Evolutionary conservation across 192 early-diverging fungal species (phyloP), one percentile per base, ranked within the genome.

Genomic region (Podochytrium sp.): DNA sequence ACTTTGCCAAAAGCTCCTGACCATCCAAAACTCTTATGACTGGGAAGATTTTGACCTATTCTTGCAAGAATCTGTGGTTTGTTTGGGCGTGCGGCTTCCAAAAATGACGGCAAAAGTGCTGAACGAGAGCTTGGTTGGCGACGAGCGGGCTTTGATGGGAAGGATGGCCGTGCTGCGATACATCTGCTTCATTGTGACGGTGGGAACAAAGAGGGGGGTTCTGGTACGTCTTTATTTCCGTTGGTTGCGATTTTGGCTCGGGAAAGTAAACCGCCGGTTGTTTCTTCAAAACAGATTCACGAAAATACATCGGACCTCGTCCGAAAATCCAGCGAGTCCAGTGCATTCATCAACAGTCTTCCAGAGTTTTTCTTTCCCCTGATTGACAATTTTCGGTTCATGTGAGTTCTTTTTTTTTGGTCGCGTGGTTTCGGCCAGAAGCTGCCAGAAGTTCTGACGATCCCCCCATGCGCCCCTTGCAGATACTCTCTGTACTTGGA

Each of bases 361-460:
- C 69, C 69, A 3, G 56, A 57, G 10, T 71, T 71, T 41, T 71
- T 42, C 34, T 71, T 47, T 25, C 69, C 69, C 3, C 56, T 71
- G 6, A n/a, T 71, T 1, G 69, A 71, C 30, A 60, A 37, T 41
- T 71, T 71, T 30, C 14, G 6, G 30, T 71, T 41, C 30, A 29
- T 71, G 69, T 71, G 3, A 29, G 49, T 66, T 41, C 3, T 49
- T 27, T 20, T 56, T 2, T 2, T 42, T 66, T 1, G 0, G 6
- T 66, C 50, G 25, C 18, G 60, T 42, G n/a, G 64, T 35, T 66
- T 1, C n/a, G n/a, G n/a, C n/a, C n/a, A n/a, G n/a, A n/a, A n/a
- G n/a, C n/a, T n/a, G n/a, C n/a, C n/a, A n/a, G n/a, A n/a, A n/a
- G n/a, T n/a, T n/a, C n/a, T n/a, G n/a, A n/a, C n/a, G n/a, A n/a